Conservation (phyloP, 768 basidiomycete species). For the Tulasnella sp. region DNA sequence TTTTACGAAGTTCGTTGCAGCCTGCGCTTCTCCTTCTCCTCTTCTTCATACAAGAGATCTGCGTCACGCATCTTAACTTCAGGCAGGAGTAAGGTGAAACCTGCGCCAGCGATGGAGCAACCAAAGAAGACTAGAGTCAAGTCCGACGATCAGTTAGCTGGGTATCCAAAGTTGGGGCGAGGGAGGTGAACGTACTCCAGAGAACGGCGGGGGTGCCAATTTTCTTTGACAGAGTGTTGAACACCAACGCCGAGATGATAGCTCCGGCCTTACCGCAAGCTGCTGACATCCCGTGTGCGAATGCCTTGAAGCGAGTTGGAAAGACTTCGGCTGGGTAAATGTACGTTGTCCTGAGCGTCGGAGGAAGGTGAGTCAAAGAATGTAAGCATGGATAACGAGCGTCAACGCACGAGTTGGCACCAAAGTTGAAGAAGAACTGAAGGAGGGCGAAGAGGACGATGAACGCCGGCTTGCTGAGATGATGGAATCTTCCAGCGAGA, state of each 20-base stretch:
- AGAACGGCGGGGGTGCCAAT: conserved; percentile 64
- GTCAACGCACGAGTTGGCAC: conserved; percentile 57
- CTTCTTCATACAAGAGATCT: conserved; percentile 47
- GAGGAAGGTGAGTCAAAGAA: background rate
- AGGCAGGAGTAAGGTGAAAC: conserved; percentile 48
- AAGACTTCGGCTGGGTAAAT: conserved; percentile 76
- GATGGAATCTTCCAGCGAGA: conserved; percentile 61
- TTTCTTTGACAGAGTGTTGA: conserved; percentile 57
- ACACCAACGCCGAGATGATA: conserved; percentile 69
- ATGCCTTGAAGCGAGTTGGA: conserved; percentile 69
- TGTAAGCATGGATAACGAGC: background rate
- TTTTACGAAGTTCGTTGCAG: background rate
- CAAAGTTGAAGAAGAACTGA: conserved; percentile 83
- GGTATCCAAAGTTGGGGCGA: background rate
- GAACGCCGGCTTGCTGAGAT: conserved; percentile 56
- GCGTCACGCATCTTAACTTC: conserved; percentile 55
- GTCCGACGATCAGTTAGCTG: background rate
- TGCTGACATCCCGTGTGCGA: conserved; percentile 71
- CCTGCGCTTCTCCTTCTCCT: conserved; percentile 33
- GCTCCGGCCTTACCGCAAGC: conserved; percentile 73
- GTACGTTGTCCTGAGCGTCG: conserved; percentile 42
- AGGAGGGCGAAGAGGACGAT: conserved; percentile 65
- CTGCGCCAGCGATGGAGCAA: conserved; percentile 29
- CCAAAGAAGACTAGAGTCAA: background rate
- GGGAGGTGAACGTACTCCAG: conserved; percentile 57